A percentile compares a stretch with the other conserved stretches of the same genome.
Conservation (phyloP, 108 stramenopile genomes). For the Craspedostauros australis region DNA sequence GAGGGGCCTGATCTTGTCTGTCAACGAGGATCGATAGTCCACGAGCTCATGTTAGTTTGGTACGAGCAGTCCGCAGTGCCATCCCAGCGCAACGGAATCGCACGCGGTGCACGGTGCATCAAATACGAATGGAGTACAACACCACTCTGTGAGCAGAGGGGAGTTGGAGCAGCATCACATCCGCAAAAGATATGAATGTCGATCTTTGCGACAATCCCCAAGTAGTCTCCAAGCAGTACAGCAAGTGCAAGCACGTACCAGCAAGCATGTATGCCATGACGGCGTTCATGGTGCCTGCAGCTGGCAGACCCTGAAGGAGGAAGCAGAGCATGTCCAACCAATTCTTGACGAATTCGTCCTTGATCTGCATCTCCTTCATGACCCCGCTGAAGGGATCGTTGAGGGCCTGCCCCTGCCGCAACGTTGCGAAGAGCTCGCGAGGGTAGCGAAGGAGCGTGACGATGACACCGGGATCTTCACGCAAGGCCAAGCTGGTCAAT, state of each 20-base stretch:
- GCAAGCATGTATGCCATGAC: conserved; percentile 53
- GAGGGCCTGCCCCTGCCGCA: conserved; percentile 56
- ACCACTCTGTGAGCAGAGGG: too few species aligned
- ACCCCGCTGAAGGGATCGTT: conserved; percentile 56
- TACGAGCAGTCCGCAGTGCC: too few species aligned
- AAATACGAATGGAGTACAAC: too few species aligned
- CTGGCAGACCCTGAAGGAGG: conserved; percentile 83
- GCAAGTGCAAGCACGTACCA: conserved; percentile 22
- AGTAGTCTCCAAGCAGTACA: conserved; percentile 7
- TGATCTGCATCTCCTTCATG: conserved; percentile 66
- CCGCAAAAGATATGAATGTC: conserved; percentile 39
- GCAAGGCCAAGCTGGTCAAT: conserved; percentile 57
- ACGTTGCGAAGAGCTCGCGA: conserved; percentile 42
- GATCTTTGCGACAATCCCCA: neutral
- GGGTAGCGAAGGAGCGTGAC: conserved; percentile 71
- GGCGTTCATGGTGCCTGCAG: conserved; percentile 82
- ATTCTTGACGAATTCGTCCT: conserved; percentile 84
- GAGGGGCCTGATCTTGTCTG: too few species aligned
- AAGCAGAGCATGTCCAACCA: conserved; percentile 83
- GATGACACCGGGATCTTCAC: conserved; percentile 59
- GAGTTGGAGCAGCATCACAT: too few species aligned
- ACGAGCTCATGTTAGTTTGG: too few species aligned
- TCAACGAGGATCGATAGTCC: too few species aligned
- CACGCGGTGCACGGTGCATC: too few species aligned
- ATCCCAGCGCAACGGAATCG: too few species aligned